Conservation (phyloP, 1,284 basidiomycete species). For the Tilletia walkeri region DNA sequence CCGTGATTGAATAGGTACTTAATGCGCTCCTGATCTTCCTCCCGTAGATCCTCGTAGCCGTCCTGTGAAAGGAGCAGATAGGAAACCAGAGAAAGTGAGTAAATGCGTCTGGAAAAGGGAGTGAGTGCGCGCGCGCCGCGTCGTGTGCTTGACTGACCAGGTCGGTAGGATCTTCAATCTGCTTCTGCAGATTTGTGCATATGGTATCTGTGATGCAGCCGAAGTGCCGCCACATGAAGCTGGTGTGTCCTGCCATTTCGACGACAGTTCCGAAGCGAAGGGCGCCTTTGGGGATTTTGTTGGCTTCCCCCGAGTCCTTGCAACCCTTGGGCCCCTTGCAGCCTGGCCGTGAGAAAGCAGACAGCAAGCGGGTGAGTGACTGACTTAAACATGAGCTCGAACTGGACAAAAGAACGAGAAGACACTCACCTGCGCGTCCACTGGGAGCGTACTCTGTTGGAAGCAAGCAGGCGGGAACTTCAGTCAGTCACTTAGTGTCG, state of each 20-base stretch:
- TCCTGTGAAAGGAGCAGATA: not conserved
- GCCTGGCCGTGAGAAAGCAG: not conserved
- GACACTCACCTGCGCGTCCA: not conserved
- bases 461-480: not conserved
- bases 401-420: no score
- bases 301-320: constrained; percentile 9
- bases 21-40: constrained; percentile 9
- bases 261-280: constrained; percentile 8
- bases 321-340: constrained; percentile 14
- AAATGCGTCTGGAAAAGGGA: not conserved
- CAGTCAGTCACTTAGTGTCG: not conserved
- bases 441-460: not conserved
- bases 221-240: constrained; percentile 12
- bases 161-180: not conserved
- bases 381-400: no score
- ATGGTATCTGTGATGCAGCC: constrained; percentile 10
- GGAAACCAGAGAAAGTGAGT: not conserved
- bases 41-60: constrained; percentile 7
- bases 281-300: constrained; percentile 12
- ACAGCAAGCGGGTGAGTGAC: no score
- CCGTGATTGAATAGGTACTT: not conserved
- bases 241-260: not conserved
- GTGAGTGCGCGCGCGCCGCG: not conserved
- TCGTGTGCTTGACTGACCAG: not conserved
- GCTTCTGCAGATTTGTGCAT: not conserved